Conservation (phyloP, 2,329 filamentous ascomycete species). For the Fusarium pilosicola region DNA sequence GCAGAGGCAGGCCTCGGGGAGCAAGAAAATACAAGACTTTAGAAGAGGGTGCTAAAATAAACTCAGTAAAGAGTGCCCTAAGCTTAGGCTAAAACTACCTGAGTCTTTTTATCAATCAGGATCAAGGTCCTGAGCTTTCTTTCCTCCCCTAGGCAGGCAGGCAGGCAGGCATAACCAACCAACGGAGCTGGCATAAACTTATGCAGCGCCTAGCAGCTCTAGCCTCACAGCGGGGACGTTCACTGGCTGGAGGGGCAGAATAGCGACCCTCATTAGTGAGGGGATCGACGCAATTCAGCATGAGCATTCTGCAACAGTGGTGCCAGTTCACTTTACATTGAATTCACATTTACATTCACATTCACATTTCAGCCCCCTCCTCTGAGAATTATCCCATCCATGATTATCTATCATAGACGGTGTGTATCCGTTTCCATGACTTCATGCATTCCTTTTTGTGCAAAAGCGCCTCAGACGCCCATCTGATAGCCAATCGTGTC, state of each 20-base stretch:
- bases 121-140: no score
- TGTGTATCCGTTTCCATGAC: constrained; percentile 44
- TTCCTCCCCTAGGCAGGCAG: neutral
- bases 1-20: neutral
- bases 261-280: constrained; percentile 29
- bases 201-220: constrained; percentile 36
- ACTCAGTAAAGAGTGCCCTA: no score
- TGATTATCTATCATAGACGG: neutral
- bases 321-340: constrained; percentile 40
- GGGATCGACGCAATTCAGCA: constrained; percentile 40
- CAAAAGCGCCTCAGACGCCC: constrained; percentile 41
- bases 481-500: constrained; percentile 36
- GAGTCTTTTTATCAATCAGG: no score
- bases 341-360: neutral
- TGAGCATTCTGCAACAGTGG: constrained; percentile 41
- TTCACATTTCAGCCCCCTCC: constrained; percentile 29
- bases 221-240: constrained; percentile 33
- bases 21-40: no score
- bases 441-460: constrained; percentile 50
- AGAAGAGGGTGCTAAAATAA: no score
- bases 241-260: constrained; percentile 23
- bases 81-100: no score
- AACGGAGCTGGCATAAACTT: constrained; percentile 34
- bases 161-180: neutral
- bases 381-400: constrained; percentile 16